A percentile compares a stretch with the other conserved stretches of the same genome.
These are phyloP conservation scores for Leishmania lainsoni DNA, from an alignment of 208 protist genomes.

Conservation along the genomic window DNA sequence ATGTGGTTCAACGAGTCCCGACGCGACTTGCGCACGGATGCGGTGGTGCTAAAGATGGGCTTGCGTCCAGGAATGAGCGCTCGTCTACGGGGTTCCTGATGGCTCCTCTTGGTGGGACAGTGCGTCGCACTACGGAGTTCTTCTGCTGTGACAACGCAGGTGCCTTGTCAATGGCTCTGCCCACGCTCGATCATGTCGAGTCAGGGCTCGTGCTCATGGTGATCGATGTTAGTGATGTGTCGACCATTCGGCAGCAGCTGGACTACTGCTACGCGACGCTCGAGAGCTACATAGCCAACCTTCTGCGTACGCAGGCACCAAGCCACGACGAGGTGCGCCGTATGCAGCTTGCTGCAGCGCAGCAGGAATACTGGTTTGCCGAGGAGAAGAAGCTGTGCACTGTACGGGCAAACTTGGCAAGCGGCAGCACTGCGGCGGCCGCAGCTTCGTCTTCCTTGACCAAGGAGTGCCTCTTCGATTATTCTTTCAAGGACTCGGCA, in stretches of 20 bases:
- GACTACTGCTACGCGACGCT: slow-evolving; percentile 51
- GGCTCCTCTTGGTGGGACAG: slow-evolving; percentile 12
- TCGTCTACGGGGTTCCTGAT: background rate
- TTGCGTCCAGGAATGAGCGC: background rate
- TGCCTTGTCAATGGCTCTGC: slow-evolving; percentile 73
- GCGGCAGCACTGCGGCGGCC: slow-evolving; percentile 9
- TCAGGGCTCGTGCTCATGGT: slow-evolving; percentile 72
- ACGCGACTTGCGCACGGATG: slow-evolving; percentile 19
- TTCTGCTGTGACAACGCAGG: slow-evolving; percentile 86
- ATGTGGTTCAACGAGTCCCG: slow-evolving; percentile 65
- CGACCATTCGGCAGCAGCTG: slow-evolving; percentile 58
- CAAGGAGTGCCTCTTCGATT: slow-evolving; percentile 10
- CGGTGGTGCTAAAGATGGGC: background rate
- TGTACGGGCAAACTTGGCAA: slow-evolving; percentile 20
- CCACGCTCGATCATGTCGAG: slow-evolving; percentile 61
- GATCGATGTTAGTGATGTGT: slow-evolving; percentile 67
- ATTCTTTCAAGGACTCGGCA: slow-evolving; percentile 22
- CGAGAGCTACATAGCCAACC: slow-evolving; percentile 50
- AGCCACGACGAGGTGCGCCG: slow-evolving; percentile 76
- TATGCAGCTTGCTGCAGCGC: slow-evolving; percentile 62
- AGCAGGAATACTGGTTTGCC: slow-evolving; percentile 60
- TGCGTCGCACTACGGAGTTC: slow-evolving; percentile 61
- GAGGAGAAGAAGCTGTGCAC: slow-evolving; percentile 45
- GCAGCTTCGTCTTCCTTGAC: background rate
- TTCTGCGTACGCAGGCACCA: slow-evolving; percentile 59